A percentile compares a stretch with the other conserved stretches of the same genome.
Evolutionary conservation across 2,329 filamentous ascomycete genomes (phyloP).

Genomic region (Botrytis fragariae): DNA sequence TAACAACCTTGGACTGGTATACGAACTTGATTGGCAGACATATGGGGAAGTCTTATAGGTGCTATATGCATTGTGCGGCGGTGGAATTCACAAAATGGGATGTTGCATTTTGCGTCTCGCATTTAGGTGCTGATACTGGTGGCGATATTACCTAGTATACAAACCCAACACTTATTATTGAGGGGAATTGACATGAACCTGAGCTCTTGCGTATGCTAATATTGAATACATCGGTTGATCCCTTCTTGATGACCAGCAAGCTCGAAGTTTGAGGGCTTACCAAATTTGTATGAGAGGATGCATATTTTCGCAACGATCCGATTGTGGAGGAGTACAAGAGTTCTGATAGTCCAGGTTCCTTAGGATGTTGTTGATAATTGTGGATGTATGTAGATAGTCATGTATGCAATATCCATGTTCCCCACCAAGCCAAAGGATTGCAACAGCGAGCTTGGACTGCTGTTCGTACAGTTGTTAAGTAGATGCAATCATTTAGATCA

Average conservation of each 20-base stretch:
- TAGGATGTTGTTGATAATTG: background rate
- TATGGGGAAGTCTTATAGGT: background rate
- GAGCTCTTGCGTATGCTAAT: background rate
- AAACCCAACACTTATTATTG: background rate
- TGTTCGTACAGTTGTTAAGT: background rate
- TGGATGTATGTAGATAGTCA: background rate
- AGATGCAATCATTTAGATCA: background rate
- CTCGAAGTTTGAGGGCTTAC: background rate
- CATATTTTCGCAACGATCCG: background rate
- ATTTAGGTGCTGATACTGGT: background rate
- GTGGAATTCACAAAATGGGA: background rate
- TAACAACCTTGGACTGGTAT: background rate
- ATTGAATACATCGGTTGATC: background rate
- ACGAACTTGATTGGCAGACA: background rate
- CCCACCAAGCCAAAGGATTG: background rate
- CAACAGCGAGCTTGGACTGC: background rate
- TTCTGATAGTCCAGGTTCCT: background rate
- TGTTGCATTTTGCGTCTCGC: constrained; percentile 1
- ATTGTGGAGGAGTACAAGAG: background rate
- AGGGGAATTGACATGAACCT: background rate
- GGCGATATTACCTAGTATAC: background rate
- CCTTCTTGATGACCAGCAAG: background rate
- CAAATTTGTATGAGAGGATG: background rate
- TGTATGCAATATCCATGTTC: background rate
- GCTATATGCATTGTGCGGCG: background rate